Conservation (phyloP, 2,329 filamentous ascomycete genomes). For the Bimuria novae-zelandiae region DNA sequence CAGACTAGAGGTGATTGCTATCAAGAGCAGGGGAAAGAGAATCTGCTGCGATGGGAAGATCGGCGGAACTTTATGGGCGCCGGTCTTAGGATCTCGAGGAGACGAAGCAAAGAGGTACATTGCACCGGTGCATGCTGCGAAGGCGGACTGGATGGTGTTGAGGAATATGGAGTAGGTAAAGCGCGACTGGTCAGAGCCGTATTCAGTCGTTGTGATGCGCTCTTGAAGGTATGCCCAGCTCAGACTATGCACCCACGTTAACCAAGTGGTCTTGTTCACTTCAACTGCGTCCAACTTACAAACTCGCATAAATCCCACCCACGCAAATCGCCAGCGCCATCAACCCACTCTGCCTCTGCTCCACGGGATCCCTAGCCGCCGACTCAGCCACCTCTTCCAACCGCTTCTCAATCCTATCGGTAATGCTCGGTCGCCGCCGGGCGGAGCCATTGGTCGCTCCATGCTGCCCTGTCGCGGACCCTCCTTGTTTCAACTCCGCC, state of each 20-base stretch:
- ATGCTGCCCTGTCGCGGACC: conserved; percentile 29
- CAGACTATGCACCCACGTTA: conserved; percentile 59
- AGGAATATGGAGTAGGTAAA: conserved; percentile 95
- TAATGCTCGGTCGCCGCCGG: conserved; percentile 29
- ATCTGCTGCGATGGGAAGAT: conserved; percentile 80
- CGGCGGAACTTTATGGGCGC: conserved; percentile 47
- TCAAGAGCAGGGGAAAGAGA: conserved; percentile 76
- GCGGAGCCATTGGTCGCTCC: conserved; percentile 27
- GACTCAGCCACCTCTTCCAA: conserved; percentile 38
- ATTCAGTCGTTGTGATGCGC: conserved; percentile 90
- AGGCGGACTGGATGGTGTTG: conserved; percentile 91
- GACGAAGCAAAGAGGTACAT: conserved; percentile 74
- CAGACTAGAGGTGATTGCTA: conserved; percentile 84
- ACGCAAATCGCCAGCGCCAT: conserved; percentile 83
- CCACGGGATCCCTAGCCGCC: conserved; percentile 37
- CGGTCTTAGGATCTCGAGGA: conserved; percentile 52
- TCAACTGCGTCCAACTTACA: conserved; percentile 61
- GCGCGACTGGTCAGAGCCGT: conserved; percentile 66
- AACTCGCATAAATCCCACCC: conserved; percentile 94
- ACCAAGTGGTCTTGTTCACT: not conserved
- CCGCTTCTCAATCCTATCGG: conserved; percentile 35
- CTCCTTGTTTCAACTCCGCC: conserved; percentile 32
- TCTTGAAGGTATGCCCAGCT: conserved; percentile 98
- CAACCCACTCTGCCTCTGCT: conserved; percentile 59
- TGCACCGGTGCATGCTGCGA: conserved; percentile 81